These are phyloP conservation scores for Diaporthe ilicicola DNA, from an alignment of 2,329 filamentous ascomycete genomes.

Conservation along the genomic window DNA sequence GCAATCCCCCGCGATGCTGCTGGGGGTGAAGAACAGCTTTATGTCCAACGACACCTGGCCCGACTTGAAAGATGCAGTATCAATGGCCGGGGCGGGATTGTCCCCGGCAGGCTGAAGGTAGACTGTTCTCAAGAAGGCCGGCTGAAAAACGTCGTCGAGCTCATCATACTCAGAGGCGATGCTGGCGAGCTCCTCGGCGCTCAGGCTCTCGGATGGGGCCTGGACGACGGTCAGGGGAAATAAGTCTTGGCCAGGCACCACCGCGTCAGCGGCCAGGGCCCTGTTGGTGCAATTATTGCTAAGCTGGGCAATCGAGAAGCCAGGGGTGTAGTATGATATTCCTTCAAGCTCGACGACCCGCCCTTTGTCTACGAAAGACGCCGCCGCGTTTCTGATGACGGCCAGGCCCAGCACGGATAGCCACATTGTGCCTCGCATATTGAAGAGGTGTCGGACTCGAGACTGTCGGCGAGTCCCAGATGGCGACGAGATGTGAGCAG, in stretches of 20 bases:
- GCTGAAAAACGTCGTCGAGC: conserved; percentile 41
- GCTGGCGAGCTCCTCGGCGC: neutral
- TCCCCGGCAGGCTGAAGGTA: conserved; percentile 31
- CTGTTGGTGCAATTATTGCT: neutral
- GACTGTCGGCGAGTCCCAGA: too few relatives aligned
- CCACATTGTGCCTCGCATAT: too few relatives aligned
- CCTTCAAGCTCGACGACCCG: conserved; percentile 4
- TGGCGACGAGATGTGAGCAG: too few relatives aligned
- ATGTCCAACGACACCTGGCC: conserved; percentile 29
- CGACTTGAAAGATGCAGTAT: neutral
- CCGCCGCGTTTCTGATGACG: neutral
- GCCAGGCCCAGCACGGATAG: too few relatives aligned
- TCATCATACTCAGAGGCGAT: conserved; percentile 6
- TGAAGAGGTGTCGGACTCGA: too few relatives aligned
- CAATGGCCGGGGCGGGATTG: neutral
- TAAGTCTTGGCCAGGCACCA: conserved; percentile 23
- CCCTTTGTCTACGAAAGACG: neutral
- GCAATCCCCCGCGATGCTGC: neutral
- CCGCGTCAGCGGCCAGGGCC: neutral
- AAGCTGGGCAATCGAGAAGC: conserved; percentile 18
- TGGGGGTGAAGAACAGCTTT: neutral
- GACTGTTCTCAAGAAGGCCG: conserved; percentile 38
- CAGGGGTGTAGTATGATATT: conserved; percentile 26
- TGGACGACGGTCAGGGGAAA: conserved; percentile 24
- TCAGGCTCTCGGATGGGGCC: neutral